Evolutionary conservation across 2,329 filamentous ascomycete species (phyloP), one percentile per base, ranked within the genome.

Genomic region (Alternaria gaisen): DNA sequence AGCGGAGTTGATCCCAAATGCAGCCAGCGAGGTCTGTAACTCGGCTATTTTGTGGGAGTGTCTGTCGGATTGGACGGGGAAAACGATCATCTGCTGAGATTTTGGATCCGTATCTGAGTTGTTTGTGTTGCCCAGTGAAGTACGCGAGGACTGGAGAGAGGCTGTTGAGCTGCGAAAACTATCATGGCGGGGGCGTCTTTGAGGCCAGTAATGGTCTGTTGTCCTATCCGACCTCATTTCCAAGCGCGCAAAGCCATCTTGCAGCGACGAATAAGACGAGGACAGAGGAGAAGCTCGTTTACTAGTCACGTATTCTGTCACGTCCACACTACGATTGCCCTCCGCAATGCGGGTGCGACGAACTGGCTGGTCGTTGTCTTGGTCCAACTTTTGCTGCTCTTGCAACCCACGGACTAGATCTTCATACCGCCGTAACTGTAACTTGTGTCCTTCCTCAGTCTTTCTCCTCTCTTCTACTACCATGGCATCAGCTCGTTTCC

Each of bases 281-380:
- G 4, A 22, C 16, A 20, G 4, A 14, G 51, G 26, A 8, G 56
- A 40, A 36, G 32, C 26, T 5, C 52, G 24, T 14, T 42, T 56
- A 5, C 62, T 55, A 9, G 53, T 58, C 14, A 53, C 51, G 38
- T 60, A 72, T 44, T 72, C 70, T 11, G 57, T 56, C 12, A 72
- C 67, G 28, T 72, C 70, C 18, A 71, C 58, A 30, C 52, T 66
- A 5, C 64, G 63, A 32, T 60, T 58, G 1, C 66, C 63, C 18
- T 67, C 64, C 3, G 52, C 40, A 4, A 70, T 60, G 18, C 48
- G 56, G 14, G 65, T 70, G 9, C 63, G 61, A 9, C 65, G 60
- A 34, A 66, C 32, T 5, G 59, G 41, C 11, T 4, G 44, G 9
- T 53, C 47, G 8, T 2, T 42, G 4, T 44, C 36, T 20, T 46